Base-by-base conservation (phyloP, 2,329 filamentous ascomycete genomes). In the Neoarthrinium moseri region DNA sequence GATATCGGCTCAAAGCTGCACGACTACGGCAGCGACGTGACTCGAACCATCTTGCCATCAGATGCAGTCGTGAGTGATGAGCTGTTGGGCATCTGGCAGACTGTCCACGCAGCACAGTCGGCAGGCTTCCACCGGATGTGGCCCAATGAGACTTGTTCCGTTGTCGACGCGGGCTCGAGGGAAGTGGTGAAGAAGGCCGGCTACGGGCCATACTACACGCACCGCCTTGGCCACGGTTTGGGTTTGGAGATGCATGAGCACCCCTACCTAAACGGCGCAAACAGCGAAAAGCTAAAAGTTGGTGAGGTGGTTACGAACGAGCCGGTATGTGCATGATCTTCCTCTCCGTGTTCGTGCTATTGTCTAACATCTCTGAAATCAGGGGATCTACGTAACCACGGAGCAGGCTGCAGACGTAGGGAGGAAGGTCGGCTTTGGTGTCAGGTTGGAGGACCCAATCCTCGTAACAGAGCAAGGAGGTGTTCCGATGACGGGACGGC, bases 341-440 rank as follows among this genome's bases (percentile, higher is more conserved):
- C 6, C n/a, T 7, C 10, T 10, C 22, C 12, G 13, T n/a, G n/a
- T n/a, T n/a, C n/a, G n/a, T n/a, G n/a, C 15, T 21, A 15, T 21
- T 7, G 4, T 4, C 10, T 17, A 34, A 4, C 27, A 44, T 13
- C 33, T 29, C 23, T 29, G n/a, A 29, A 29, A 18, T 17, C 24
- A 58, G 59, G 59, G 59, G 5, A 62, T 60, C 4, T 61, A 62
- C 21, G 59, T 61, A n/a, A 61, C 59, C 7, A 52, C 53, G 13
- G 58, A 62, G 41, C 59, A 62, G 30, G 59, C 58, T 4, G 45
- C 36, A 11, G 41, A 46, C 20, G 47, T 62, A 29, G 58, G 58
- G 1, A 55, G 52, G 39, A 43, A 48, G 6, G 24, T 33, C 10
- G 59, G 58, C 7, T 62, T 62, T 21, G 59, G 59, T 11, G 53